A percentile compares a stretch with the other conserved stretches of the same genome.
phyloP scores from a whole-genome alignment of 108 stramenopile species.

The Skeletonema costatum region DNA sequence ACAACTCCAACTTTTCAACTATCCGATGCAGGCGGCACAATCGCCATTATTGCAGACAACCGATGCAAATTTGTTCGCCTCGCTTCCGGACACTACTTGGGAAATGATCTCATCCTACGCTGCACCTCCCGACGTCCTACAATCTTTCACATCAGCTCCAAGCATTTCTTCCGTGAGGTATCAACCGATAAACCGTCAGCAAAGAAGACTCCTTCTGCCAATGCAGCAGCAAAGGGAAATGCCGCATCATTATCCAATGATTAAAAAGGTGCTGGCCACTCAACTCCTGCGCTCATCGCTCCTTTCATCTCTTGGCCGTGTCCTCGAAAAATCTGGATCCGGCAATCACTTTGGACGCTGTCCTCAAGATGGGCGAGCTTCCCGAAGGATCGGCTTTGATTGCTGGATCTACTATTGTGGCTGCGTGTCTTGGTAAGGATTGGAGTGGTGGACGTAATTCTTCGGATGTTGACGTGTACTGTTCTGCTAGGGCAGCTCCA shows the following conservation, averaged over 20 bases:
- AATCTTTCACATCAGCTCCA: slow-evolving; percentile 15
- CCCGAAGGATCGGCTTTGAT: slow-evolving; percentile 27
- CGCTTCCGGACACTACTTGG: slow-evolving; percentile 4
- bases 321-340: slow-evolving; percentile 1
- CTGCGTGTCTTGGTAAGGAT: slow-evolving; percentile 14
- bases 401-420: slow-evolving; percentile 31
- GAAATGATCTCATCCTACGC: neutral
- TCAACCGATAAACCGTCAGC: no score
- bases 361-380: slow-evolving; percentile 2
- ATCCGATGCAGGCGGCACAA: neutral
- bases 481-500: slow-evolving; percentile 22
- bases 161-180: slow-evolving; percentile 7
- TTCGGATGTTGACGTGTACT: slow-evolving; percentile 31
- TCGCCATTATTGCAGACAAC: no score
- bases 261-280: slow-evolving; percentile 11
- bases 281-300: slow-evolving; percentile 16
- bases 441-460: neutral
- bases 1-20: slow-evolving; percentile 1
- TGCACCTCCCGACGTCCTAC: slow-evolving; percentile 16
- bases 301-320: slow-evolving; percentile 20
- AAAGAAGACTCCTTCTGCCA: no score
- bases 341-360: slow-evolving; percentile 24
- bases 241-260: neutral
- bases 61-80: slow-evolving; percentile 3
- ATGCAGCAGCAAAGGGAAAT: no score